These are phyloP conservation scores for Poterioochromonas sp. DNA, from an alignment of 352 stramenopile species.

Conservation along the genomic window DNA sequence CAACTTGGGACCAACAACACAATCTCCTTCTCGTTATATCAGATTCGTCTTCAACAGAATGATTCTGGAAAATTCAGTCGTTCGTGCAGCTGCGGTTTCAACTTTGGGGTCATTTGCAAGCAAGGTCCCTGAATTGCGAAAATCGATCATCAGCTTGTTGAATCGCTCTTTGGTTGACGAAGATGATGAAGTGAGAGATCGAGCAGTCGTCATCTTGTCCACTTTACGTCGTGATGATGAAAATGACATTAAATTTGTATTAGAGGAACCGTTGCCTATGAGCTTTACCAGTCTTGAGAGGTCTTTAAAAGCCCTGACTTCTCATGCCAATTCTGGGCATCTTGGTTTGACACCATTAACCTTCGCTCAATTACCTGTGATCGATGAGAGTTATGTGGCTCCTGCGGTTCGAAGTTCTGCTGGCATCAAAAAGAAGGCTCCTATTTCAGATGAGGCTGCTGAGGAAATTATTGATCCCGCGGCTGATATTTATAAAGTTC, in stretches of 20 bases:
- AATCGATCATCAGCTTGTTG: conserved; percentile 86
- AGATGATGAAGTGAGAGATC: conserved; percentile 85
- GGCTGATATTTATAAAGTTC: conserved; percentile 84
- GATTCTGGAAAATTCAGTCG: conserved; percentile 93
- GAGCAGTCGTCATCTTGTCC: conserved; percentile 49
- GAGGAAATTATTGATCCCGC: conserved; percentile 34
- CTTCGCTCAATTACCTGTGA: conserved; percentile 50
- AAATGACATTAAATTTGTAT: conserved; percentile 46
- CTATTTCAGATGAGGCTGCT: conserved; percentile 33
- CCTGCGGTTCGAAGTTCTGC: neutral
- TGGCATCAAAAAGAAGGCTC: conserved; percentile 9
- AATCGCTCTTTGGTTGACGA: conserved; percentile 88
- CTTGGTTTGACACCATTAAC: conserved; percentile 40
- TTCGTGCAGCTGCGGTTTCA: conserved; percentile 89
- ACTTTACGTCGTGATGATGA: conserved; percentile 51
- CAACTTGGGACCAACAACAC: conserved; percentile 81
- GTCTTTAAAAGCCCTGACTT: conserved; percentile 53
- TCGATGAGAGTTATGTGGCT: conserved; percentile 47
- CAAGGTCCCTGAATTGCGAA: conserved; percentile 73
- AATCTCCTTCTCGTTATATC: conserved; percentile 90
- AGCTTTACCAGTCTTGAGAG: conserved; percentile 53
- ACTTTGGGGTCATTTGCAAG: conserved; percentile 88
- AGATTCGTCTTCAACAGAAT: conserved; percentile 99
- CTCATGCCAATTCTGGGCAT: conserved; percentile 18
- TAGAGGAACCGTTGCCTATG: conserved; percentile 55